Conservation (phyloP, 257 asterid species). For the Echites panduratus region DNA sequence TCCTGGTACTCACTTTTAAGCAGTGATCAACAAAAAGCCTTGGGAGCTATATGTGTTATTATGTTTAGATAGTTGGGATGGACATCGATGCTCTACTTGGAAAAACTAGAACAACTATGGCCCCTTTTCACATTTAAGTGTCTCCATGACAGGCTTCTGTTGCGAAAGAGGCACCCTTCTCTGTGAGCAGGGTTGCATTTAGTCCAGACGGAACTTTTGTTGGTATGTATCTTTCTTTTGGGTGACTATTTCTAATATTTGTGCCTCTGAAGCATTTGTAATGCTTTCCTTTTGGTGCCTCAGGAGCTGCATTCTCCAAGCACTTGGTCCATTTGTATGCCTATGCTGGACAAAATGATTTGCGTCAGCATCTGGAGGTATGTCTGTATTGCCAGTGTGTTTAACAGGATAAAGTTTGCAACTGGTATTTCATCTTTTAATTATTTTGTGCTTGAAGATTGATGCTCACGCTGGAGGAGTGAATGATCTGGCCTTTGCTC, state of each 20-base stretch:
- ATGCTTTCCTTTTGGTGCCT: slow-evolving; percentile 23
- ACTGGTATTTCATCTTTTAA: slow-evolving; percentile 14
- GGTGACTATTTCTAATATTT: slow-evolving; percentile 5
- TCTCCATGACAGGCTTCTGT: slow-evolving; percentile 64
- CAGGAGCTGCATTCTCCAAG: slow-evolving; percentile 95
- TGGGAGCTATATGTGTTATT: neutral
- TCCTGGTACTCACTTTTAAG: neutral
- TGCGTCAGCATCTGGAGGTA: slow-evolving; percentile 93
- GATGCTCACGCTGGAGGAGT: slow-evolving; percentile 95
- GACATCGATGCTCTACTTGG: neutral
- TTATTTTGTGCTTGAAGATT: slow-evolving; percentile 44
- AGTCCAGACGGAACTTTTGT: slow-evolving; percentile 87
- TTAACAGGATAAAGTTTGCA: slow-evolving; percentile 14
- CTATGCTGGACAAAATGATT: slow-evolving; percentile 72
- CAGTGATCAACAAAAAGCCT: neutral
- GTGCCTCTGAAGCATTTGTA: slow-evolving; percentile 14
- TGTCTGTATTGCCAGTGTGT: slow-evolving; percentile 6
- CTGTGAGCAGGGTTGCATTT: slow-evolving; percentile 88
- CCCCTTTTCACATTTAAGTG: slow-evolving; percentile 23
- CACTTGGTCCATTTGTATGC: slow-evolving; percentile 88
- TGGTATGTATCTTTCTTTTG: slow-evolving; percentile 45
- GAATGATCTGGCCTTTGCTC: slow-evolving; percentile 90
- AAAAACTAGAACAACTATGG: neutral
- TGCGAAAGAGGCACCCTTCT: slow-evolving; percentile 81
- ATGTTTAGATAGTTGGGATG: neutral